Evolutionary conservation across 78 protist species (phyloP).

Genomic region (Chrysochromulina tobinii): DNA sequence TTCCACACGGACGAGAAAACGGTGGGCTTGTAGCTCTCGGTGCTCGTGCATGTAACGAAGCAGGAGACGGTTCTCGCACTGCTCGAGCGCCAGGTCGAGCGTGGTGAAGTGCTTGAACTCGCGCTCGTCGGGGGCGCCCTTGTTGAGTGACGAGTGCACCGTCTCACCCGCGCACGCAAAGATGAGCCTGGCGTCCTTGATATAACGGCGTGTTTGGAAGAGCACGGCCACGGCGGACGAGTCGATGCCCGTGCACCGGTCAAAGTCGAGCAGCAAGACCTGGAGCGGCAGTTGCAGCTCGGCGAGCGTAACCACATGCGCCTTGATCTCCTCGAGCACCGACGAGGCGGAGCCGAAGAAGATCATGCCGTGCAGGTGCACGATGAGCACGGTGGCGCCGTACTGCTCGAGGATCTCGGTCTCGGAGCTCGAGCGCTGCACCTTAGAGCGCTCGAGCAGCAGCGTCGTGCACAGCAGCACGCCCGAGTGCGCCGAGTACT

Average conservation of each 20-base stretch:
- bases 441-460: neutral
- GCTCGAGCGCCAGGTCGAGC: neutral
- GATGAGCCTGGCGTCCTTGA: neutral
- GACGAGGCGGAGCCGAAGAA: neutral
- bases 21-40: no score
- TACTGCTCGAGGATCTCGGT: neutral
- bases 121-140: neutral
- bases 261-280: neutral
- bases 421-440: neutral
- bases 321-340: neutral
- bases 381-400: neutral
- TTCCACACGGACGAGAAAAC: no score
- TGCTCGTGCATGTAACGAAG: no score
- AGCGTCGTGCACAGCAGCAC: neutral
- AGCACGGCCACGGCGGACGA: neutral
- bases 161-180: neutral
- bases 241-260: neutral
- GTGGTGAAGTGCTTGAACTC: neutral
- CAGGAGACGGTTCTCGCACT: neutral
- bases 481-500: conserved; percentile 9
- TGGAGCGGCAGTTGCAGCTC: neutral
- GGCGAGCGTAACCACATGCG: neutral
- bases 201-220: neutral
- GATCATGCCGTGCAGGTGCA: neutral
- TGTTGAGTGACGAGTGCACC: neutral